Evolutionary conservation across 352 stramenopile species (phyloP), one percentile per base, ranked within the genome.

Genomic region (Pythium sukuiense): DNA sequence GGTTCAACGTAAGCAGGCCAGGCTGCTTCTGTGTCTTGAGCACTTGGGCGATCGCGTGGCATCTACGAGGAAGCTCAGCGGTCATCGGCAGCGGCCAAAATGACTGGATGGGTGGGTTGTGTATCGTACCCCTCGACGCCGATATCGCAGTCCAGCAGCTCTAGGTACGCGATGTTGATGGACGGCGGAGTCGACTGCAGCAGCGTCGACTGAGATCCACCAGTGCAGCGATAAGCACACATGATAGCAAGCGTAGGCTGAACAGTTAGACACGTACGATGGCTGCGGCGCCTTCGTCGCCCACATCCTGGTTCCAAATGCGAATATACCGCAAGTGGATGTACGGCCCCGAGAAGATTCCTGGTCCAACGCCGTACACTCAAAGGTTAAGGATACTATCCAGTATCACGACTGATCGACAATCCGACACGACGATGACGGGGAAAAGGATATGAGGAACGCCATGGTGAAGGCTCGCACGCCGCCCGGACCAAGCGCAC

Each of bases 221-320:
- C 20, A 24, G 20, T 24, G 20, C 20, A 24, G 20, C 20, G 20
- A 1, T 30, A 49, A 30, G 57, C 6, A 54, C 3, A 65, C 20
- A 56, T 6, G 20, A 6, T 2, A 9, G 59, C 49, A 43, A 41
- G 16, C 6, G 14, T 52, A 12, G 29, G 4, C 4, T 30, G 50
- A 30, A 52, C 13, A 29, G n/a, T 43, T 14, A 1, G 20, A 29
- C 59, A 67, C 76, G 53, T 83, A 90, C 84, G 48, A 95, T 87
- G 30, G 79, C 83, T 27, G 74, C 74, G 4, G 74, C 80, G 56
- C 86, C 86, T 73, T 94, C 86, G 59, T 94, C 75, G 4, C 81
- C 84, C 54, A 94, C 73, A 54, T 89, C 78, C 50, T 94, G 84
- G 58, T 90, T 88, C 86, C 86, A 94, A 27, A 94, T 84, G 32